phyloP scores from a whole-genome alignment of 2,329 filamentous ascomycete genomes.

The Xylariaceae sp. region DNA sequence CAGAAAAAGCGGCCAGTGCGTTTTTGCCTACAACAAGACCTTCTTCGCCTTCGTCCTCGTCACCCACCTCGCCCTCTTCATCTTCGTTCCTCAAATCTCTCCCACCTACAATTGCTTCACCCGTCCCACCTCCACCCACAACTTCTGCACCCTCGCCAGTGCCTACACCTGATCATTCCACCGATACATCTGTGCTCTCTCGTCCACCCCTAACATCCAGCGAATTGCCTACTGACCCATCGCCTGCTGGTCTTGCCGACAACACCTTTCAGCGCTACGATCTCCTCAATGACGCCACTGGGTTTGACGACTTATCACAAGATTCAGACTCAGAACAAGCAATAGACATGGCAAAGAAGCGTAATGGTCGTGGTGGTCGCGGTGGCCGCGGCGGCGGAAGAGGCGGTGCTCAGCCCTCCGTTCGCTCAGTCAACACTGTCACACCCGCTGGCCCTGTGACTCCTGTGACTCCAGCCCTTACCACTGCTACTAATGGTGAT shows the following conservation, averaged over 20 bases:
- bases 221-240: constrained; percentile 8
- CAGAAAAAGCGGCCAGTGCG: constrained; percentile 13
- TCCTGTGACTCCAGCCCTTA: constrained; percentile 1
- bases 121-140: neutral
- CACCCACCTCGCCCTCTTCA: neutral
- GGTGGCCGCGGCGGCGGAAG: constrained; percentile 16
- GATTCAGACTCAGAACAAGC: constrained; percentile 12
- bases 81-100: constrained; percentile 3
- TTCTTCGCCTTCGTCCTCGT: constrained; percentile 4
- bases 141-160: neutral
- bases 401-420: constrained; percentile 22
- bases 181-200: too few relatives aligned
- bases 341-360: constrained; percentile 29
- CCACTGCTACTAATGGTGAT: neutral
- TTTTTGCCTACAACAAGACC: constrained; percentile 6
- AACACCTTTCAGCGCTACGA: constrained; percentile 3
- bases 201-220: neutral
- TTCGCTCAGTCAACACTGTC: constrained; percentile 8
- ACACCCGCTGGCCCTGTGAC: constrained; percentile 5
- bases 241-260: constrained; percentile 6
- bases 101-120: constrained; percentile 2
- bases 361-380: constrained; percentile 21
- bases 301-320: constrained; percentile 10
- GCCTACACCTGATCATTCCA: too few relatives aligned
- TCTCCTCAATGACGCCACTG: constrained; percentile 3